Percentiles rank a stretch among this genome's conserved stretches.
Evolutionary conservation across 2,329 filamentous ascomycete genomes (phyloP).

Genomic region (Byssothecium circinans): DNA sequence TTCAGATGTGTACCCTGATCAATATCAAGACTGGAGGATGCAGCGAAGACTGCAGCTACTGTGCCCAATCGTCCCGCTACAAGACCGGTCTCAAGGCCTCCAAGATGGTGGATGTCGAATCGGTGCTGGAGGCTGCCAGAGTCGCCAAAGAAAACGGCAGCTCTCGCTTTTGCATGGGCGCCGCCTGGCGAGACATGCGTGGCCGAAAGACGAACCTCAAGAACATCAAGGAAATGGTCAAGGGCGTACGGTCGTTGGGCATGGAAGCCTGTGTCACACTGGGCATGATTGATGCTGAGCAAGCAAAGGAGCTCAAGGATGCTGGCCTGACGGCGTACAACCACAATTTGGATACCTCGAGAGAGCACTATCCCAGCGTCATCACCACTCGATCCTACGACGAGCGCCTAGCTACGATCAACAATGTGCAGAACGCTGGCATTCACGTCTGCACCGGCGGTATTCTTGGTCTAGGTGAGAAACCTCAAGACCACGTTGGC

Average conservation of each 20-base stretch:
- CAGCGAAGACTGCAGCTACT: constrained; percentile 91
- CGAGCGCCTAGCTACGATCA: constrained; percentile 77
- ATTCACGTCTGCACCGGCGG: constrained; percentile 90
- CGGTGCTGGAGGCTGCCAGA: constrained; percentile 76
- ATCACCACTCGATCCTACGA: constrained; percentile 88
- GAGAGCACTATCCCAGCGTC: constrained; percentile 84
- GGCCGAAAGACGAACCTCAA: constrained; percentile 80
- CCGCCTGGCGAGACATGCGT: constrained; percentile 92
- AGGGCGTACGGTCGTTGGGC: constrained; percentile 75
- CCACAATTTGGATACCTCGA: constrained; percentile 88
- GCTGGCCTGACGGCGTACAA: constrained; percentile 91
- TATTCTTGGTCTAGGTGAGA: constrained; percentile 83
- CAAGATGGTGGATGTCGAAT: constrained; percentile 76
- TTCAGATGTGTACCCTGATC: constrained; percentile 93
- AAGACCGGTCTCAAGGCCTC: constrained; percentile 75
- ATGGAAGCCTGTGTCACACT: constrained; percentile 95
- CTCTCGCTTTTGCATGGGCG: constrained; percentile 93
- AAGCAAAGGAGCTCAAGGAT: constrained; percentile 79
- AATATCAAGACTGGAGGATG: constrained; percentile 96
- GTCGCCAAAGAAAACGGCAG: constrained; percentile 80
- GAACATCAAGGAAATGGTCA: constrained; percentile 85
- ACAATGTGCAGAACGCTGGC: constrained; percentile 79
- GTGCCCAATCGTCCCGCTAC: constrained; percentile 84
- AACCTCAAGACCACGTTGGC: constrained; percentile 75
- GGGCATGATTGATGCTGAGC: constrained; percentile 82